Evolutionary conservation across 1,139 yeast species (phyloP), one percentile per base, ranked within the genome.

Genomic region (Hyphopichia khmerensis): DNA sequence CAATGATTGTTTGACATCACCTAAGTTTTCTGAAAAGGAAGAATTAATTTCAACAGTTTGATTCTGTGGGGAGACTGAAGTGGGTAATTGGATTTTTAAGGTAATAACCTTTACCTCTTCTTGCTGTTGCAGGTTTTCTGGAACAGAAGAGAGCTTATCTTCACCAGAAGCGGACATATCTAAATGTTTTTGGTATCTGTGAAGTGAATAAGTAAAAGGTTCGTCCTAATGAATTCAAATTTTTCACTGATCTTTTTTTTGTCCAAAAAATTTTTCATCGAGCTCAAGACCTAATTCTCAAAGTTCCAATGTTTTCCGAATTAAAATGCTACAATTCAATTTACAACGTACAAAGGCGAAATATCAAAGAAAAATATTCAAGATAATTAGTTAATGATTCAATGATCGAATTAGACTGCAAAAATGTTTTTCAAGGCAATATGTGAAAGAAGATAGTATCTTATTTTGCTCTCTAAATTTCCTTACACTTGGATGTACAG

Each of bases 1-100:
- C 43, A 88, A 65, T 19, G 84, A 74, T 56, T 80, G 82, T 50
- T 69, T 75, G 43, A 87, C 71, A 47, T 84, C 89, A 40, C 75
- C 67, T 44, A 86, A 56, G 24, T 81, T 64, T 50, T 82, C 88
- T 29, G 64, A 58, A 11, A 47, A 48, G 14, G 67, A 55, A 30
- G 69, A 59, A 36, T 53, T 68, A 42, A 77, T 58, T 41, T 65
- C 68, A 36, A 76, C 50, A 31, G 48, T 47, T 50, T 57, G 52
- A 40, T 59, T 46, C 26, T 49, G 43, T 40, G 56, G 38, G 36
- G 50, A 41, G 27, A 69, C 48, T 46, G 64, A 59, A 19, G 50
- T 44, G 10, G 77, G 76, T 42, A 72, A 63, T 48, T 56, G 51
- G 36, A 72, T 50, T 44, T 57, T 57, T 53, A 69, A 57, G 40